Base-by-base conservation (phyloP, 306 rosid species). In the Quercus variabilis region DNA sequence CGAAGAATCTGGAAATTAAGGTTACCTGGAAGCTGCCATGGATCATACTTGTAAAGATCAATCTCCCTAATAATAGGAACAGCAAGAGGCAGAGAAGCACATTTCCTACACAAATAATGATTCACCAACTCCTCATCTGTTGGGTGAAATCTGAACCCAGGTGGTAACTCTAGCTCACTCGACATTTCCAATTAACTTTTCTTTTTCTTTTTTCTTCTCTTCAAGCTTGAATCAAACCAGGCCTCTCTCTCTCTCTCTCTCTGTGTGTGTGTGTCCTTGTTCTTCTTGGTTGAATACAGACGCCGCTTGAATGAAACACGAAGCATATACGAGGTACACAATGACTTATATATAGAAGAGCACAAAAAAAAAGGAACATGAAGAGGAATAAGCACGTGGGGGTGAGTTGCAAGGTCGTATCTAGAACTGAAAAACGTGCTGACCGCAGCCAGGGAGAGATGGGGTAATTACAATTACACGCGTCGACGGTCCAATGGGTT, bases 81-180 rank as follows among this genome's bases (percentile, higher is more conserved):
- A 12, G 92, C 69, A 30, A 95, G 80, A 1, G 95, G 76, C 3
- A 87, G 91, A 1, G 92, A 33, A n/a, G 97, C 88, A 65, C 97
- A 93, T 87, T 93, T 95, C 49, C 86, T 77, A 54, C 92, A 86
- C 74, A 95, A 54, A 83, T 95, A 95, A 56, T 93, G 93, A 69
- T 73, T 93, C 38, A 95, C 98, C 20, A 95, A 43, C 60, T 93
- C 99, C 52, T 93, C 99, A 21, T 95, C 99, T 2, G 99, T 93
- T 2, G 99, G 99, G 80, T 92, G 99, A 76, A 95, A 95, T 83
- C 98, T 89, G 88, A 95, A 95, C 1, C 99, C 98, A 0, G 98
- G 96, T 0, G 99, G 98, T 13, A 93, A 86, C 20, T 83, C 89
- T 46, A 94, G 15, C 71, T 81, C 87, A 26, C 90, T 70, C 69